Evolutionary conservation across 345 rosid species (phyloP).

Genomic region (Salix purpurea): DNA sequence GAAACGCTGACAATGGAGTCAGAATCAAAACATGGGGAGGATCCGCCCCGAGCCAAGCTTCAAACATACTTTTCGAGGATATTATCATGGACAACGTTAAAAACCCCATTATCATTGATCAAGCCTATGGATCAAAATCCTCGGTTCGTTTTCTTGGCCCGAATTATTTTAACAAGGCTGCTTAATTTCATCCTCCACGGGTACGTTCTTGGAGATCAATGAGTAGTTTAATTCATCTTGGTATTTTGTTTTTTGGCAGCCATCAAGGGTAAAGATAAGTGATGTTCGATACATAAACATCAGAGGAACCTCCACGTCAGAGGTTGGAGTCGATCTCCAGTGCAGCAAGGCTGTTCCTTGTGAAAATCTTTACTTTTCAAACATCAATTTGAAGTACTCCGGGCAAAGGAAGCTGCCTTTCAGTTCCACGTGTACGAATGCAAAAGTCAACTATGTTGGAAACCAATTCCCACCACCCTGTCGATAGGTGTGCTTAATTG

Average conservation of each 20-base stretch:
- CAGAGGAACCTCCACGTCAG: conserved; percentile 40
- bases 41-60: conserved; percentile 43
- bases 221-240: background rate
- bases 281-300: conserved; percentile 40
- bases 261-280: conserved; percentile 45
- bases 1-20: conserved; percentile 51
- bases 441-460: conserved; percentile 27
- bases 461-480: conserved; percentile 46
- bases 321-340: conserved; percentile 33
- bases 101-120: conserved; percentile 70
- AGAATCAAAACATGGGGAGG: conserved; percentile 70
- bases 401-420: conserved; percentile 20
- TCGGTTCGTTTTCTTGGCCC: conserved; percentile 14
- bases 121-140: conserved; percentile 31
- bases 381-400: conserved; percentile 36
- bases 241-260: conserved; percentile 25
- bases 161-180: background rate
- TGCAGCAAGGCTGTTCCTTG: conserved; percentile 58
- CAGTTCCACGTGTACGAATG: conserved; percentile 34
- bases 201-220: background rate
- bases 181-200: background rate
- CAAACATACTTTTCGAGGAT: conserved; percentile 38
- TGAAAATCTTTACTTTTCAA: conserved; percentile 26
- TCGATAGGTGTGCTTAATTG: background rate
- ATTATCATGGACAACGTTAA: conserved; percentile 48